Base-by-base conservation (phyloP, 2,329 filamentous ascomycete species). In the Ophiocordyceps polyrhachis-furcata region DNA sequence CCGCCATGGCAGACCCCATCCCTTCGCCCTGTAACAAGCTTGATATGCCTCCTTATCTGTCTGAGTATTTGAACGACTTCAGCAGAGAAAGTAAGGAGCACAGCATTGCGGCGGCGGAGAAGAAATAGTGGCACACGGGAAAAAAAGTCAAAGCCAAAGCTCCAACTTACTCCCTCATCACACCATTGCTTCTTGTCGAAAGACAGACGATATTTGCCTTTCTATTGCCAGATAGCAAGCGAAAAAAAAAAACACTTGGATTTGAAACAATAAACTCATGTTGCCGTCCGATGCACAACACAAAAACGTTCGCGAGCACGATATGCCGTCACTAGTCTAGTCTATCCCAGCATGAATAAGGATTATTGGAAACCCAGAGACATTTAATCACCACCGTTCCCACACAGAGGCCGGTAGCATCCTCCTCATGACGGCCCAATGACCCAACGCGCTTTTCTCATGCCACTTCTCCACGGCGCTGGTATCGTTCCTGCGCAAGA, bases 381-480 rank as follows among this genome's bases (percentile, higher is more conserved):
- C 25, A 28, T 5, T 11, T 2, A 37, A 37, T 38, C 35, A 94
- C 85, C 86, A 96, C 55, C 76, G 73, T 65, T 93, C 82, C 91
- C 91, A 98, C 23, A 96, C 74, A 13, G 65, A 65, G 46, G 68
- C 68, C 1, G 88, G 87, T 49, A 96, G 52, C 3, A 95, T 87
- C 1, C 67, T 75, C 56, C 91, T 76, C 87, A 98, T 98, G 42
- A 98, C 81, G 40, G 65, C 67, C 91, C 91, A 98, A 64, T 98
- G 91, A 11, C 83, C 83, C 44, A 83, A 58, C 0, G 88, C 88
- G 54, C 83, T 85, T 55, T 75, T 68, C 55, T 77, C 70, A 57
- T 94, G 87, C 68, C 76, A 85, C 57, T 73, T 70, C 45, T 72
- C 71, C 55, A 95, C 67, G 53, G 76, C 70, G 7, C 67, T 68